These are phyloP conservation scores for Russula olivacea DNA, from an alignment of 768 basidiomycete genomes.

Conservation along the genomic window DNA sequence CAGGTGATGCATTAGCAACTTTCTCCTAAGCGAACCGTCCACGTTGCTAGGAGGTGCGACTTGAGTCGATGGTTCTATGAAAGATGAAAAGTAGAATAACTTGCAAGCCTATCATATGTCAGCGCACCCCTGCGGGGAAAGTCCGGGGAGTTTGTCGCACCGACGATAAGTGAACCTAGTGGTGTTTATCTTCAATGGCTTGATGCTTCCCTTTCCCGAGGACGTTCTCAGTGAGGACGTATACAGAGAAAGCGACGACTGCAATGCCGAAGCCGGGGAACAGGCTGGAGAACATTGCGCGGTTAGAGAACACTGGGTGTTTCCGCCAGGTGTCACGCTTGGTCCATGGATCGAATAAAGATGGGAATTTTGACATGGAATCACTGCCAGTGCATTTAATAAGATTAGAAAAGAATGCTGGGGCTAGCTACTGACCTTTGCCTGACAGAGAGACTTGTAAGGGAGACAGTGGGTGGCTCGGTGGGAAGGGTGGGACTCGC, in stretches of 20 bases:
- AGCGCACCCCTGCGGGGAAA: not conserved
- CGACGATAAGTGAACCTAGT: not conserved
- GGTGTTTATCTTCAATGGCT: constrained; percentile 19
- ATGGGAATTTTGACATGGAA: constrained; percentile 39
- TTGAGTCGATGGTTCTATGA: not conserved
- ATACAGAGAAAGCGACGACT: constrained; percentile 84
- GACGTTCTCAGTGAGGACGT: constrained; percentile 77
- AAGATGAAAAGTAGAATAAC: not conserved
- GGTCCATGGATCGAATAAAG: constrained; percentile 92
- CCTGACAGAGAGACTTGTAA: not conserved
- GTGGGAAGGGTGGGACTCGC: not conserved
- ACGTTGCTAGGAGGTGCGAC: not conserved
- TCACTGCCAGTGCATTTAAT: not conserved
- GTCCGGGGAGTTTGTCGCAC: not conserved
- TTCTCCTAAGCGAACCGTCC: not conserved
- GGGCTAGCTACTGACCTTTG: not conserved
- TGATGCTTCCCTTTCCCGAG: constrained; percentile 32
- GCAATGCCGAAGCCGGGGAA: constrained; percentile 96
- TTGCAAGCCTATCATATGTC: not conserved
- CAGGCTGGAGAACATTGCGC: constrained; percentile 81
- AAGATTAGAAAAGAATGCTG: not conserved
- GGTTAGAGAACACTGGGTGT: constrained; percentile 80
- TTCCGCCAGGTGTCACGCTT: constrained; percentile 91
- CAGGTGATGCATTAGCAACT: not conserved
- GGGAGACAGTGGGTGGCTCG: not conserved